Base-by-base conservation (phyloP, 2,329 filamentous ascomycete species). In the Penicillium sp. region DNA sequence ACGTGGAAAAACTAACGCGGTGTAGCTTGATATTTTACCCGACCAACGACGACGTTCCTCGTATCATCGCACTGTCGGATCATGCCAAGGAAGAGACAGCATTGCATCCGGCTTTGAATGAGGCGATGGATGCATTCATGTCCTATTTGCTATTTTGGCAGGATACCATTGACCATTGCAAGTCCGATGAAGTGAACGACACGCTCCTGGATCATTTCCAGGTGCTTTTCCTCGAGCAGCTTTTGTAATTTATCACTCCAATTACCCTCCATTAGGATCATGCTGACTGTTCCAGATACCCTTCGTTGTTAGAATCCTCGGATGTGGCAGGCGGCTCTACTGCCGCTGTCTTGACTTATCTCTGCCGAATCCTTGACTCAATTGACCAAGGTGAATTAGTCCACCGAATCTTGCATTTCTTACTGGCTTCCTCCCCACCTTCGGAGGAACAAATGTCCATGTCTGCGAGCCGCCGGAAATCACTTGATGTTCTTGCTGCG, bases 121-220 rank as follows among this genome's bases (percentile, higher is more conserved):
- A 87, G n/a, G 91, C 97, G 68, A 85, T 98, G 70, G 88, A 94
- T 55, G 96, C 93, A 0, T 99, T 99, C 70, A 82, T 99, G 43
- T 96, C 95, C 0, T 96, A 98, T 72, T 83, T 99, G 50, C 82
- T 96, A 6, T 99, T 99, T 72, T 99, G 95, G 95, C 95, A 99
- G 77, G 95, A 99, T 74, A 93, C 97, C 36, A 81, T 99, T 60
- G 95, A 98, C 73, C 94, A 98, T 76, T 99, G 95, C 78, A 87
- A 88, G 69, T 98, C 94, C 3, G 82, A 88, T 1, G 94, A 98
- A 72, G 92, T 99, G 66, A 95, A 94, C 73, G 91, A 91, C 65
- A 97, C 93, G 0, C 81, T 99, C 52, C 83, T 99, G 35, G 95
- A 99, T 73, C 95, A 99, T 76, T 99, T 99, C 71, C 93, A 97